Percentiles rank a stretch among this genome's conserved stretches.
These are phyloP conservation scores for Breviolum minutum DNA, from an alignment of 73 alveolate genomes.

Conservation along the genomic window DNA sequence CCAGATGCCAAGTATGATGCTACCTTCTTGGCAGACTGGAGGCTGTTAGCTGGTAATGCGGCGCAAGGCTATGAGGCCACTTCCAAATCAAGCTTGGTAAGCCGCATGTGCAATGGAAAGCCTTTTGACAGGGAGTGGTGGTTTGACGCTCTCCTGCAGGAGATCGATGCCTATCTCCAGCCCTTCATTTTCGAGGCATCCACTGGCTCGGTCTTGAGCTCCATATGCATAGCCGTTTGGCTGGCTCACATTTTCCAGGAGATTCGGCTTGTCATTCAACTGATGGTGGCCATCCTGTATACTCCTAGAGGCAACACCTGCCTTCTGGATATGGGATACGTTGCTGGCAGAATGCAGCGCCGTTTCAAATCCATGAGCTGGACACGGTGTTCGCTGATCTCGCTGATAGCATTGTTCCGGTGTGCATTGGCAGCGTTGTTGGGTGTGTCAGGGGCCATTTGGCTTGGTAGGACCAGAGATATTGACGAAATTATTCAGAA, in stretches of 20 bases:
- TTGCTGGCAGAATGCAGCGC: background rate
- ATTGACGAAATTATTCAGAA: background rate
- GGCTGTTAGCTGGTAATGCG: background rate
- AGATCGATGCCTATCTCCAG: background rate
- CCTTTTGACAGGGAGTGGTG: conserved; percentile 11
- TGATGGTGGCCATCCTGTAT: background rate
- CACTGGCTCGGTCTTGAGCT: background rate
- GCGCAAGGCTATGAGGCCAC: background rate
- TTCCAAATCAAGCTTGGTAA: background rate
- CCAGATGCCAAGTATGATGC: background rate
- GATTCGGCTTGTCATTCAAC: background rate
- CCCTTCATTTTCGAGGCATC: background rate
- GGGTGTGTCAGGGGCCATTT: background rate
- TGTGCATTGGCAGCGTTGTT: background rate
- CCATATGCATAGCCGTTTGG: background rate
- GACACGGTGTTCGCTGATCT: background rate
- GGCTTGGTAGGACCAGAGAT: conserved; percentile 1
- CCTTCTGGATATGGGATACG: background rate
- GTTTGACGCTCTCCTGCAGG: background rate
- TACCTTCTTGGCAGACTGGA: background rate
- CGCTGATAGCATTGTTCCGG: background rate
- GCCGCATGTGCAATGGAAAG: background rate
- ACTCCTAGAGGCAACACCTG: background rate
- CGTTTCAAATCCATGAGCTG: background rate
- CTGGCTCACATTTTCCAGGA: background rate